Evolutionary conservation across 495 filamentous ascomycete genomes (phyloP).

Genomic region (Podospora anserina): DNA sequence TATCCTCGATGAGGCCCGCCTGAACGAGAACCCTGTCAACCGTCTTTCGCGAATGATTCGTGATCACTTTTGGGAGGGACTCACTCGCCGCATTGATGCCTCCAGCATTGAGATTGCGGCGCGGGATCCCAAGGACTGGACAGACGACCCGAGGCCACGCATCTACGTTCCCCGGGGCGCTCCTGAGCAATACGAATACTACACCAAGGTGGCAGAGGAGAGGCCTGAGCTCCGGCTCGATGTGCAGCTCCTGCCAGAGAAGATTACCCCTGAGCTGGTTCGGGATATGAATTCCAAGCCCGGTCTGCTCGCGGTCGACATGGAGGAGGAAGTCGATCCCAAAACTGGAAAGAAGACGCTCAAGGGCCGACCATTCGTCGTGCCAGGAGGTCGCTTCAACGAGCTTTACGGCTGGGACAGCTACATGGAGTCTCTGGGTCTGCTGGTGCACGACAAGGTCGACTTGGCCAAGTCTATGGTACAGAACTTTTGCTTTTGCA

Average conservation of each 20-base stretch:
- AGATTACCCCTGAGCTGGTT: slow-evolving; percentile 72
- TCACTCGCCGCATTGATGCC: slow-evolving; percentile 85
- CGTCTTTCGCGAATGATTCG: slow-evolving; percentile 81
- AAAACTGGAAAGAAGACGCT: slow-evolving; percentile 62
- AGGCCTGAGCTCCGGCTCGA: slow-evolving; percentile 81
- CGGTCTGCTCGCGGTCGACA: slow-evolving; percentile 82
- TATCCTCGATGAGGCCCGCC: slow-evolving; percentile 77
- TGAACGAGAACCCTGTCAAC: slow-evolving; percentile 90
- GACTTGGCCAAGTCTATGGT: slow-evolving; percentile 92
- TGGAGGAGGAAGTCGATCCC: slow-evolving; percentile 68
- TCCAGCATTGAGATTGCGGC: slow-evolving; percentile 83
- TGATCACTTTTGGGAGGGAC: slow-evolving; percentile 81
- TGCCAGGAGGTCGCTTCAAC: slow-evolving; percentile 95
- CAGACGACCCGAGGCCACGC: slow-evolving; percentile 77
- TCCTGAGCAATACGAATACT: slow-evolving; percentile 86
- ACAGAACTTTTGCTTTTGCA: slow-evolving; percentile 92
- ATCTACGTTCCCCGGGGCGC: slow-evolving; percentile 86
- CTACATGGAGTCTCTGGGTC: slow-evolving; percentile 90
- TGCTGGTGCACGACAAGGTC: slow-evolving; percentile 75
- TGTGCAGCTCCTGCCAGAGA: slow-evolving; percentile 69
- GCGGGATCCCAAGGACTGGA: slow-evolving; percentile 88
- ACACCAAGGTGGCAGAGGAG: slow-evolving; percentile 67
- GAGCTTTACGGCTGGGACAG: slow-evolving; percentile 97
- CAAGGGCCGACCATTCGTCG: slow-evolving; percentile 86
- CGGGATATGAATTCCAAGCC: slow-evolving; percentile 75